Evolutionary conservation across 192 early-diverging fungal species (phyloP), one percentile per base, ranked within the genome.

Genomic region (Phlyctochytrium arcticum): DNA sequence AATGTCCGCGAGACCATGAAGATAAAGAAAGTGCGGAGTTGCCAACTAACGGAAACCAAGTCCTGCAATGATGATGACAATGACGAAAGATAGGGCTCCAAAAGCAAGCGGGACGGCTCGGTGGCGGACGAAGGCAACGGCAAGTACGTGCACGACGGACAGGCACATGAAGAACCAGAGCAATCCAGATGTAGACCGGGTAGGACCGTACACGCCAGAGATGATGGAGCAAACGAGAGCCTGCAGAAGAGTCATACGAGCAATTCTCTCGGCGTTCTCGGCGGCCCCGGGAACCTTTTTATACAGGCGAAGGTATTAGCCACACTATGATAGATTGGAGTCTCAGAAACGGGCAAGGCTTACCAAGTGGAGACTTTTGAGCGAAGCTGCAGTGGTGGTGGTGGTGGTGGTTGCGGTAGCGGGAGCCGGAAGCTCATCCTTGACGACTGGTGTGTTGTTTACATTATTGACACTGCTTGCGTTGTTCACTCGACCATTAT

Each of bases 1-100:
- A n/a, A n/a, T n/a, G n/a, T n/a, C n/a, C n/a, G n/a, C n/a, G n/a
- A n/a, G n/a, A n/a, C n/a, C n/a, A n/a, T n/a, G n/a, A n/a, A n/a
- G n/a, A n/a, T n/a, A n/a, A n/a, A n/a, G n/a, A n/a, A n/a, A n/a
- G n/a, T n/a, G n/a, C n/a, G n/a, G n/a, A n/a, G n/a, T n/a, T n/a
- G n/a, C n/a, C n/a, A n/a, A n/a, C n/a, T n/a, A n/a, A n/a, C 62
- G 62, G 63, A 65, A 65, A 0, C 49, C 63, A 33, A 65, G 37
- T 17, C 49, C 63, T 39, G 36, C 50, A 42, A 65, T 57, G 17
- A 57, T 51, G 54, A 65, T 65, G 5, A 42, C n/a, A 15, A 65
- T 27, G n/a, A 37, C 31, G 31, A 65, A 65, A 2, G 63, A 44
- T 15, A 65, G 50, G 21, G 54, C 21, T 17, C 53, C 63, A 34